Conservation (phyloP, 1,284 basidiomycete species). For the Rhodofomes roseus region DNA sequence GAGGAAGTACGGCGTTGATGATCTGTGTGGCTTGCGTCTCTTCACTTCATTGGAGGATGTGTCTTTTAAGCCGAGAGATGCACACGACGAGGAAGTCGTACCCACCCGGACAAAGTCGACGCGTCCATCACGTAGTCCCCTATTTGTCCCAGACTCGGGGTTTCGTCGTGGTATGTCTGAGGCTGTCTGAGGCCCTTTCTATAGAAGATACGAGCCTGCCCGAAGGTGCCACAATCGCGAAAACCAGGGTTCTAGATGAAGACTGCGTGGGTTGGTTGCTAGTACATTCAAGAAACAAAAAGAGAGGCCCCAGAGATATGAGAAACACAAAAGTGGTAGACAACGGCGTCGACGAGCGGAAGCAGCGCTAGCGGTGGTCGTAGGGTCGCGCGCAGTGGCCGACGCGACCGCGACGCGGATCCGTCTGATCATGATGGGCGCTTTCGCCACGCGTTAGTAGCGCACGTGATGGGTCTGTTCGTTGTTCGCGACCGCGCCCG, state of each 20-base stretch:
- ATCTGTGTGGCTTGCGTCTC: conserved; percentile 21
- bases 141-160: background rate
- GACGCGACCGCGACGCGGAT: background rate
- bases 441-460: background rate
- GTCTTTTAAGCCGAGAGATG: no score
- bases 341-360: background rate
- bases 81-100: background rate
- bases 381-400: background rate
- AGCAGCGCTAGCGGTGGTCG: background rate
- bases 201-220: background rate
- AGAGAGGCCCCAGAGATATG: no score
- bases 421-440: background rate
- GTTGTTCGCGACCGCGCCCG: background rate
- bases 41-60: background rate
- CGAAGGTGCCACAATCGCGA: background rate
- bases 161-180: background rate
- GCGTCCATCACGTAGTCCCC: background rate
- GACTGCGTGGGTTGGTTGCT: background rate
- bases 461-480: background rate
- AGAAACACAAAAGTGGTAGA: no score
- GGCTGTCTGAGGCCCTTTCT: background rate
- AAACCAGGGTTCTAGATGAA: background rate
- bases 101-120: background rate
- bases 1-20: conserved; percentile 9
- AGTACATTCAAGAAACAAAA: background rate